These are phyloP conservation scores for Citrus cavaleriei DNA, from an alignment of 345 rosid species.

Conservation along the genomic window DNA sequence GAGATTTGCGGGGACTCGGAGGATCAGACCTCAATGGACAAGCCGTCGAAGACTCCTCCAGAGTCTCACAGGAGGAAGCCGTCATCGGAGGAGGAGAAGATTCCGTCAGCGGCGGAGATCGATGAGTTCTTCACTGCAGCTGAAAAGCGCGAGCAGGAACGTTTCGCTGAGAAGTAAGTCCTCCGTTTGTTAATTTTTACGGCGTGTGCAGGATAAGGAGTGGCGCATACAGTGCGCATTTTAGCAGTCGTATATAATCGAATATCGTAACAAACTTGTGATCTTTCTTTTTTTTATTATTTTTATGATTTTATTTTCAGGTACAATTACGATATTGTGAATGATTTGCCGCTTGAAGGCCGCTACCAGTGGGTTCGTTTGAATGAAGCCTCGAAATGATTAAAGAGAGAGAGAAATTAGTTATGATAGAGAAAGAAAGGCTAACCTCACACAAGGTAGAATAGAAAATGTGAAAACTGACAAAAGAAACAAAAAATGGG, in stretches of 20 bases:
- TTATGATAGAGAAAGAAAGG: background rate
- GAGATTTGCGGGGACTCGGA: constrained; percentile 15
- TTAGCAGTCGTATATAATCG: constrained; percentile 9
- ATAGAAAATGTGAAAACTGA: constrained; percentile 8
- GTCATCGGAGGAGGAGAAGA: constrained; percentile 5
- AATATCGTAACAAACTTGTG: constrained; percentile 36
- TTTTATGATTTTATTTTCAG: constrained; percentile 4
- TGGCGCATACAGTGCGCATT: constrained; percentile 8
- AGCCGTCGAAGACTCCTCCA: background rate
- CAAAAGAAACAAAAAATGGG: constrained; percentile 2
- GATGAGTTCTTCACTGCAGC: constrained; percentile 50
- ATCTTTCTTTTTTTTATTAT: background rate
- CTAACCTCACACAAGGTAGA: constrained; percentile 18
- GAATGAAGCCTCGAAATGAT: constrained; percentile 36
- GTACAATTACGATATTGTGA: constrained; percentile 50
- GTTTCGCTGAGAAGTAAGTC: constrained; percentile 50
- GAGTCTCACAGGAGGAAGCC: background rate
- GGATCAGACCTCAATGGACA: constrained; percentile 19
- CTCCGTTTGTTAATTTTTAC: background rate
- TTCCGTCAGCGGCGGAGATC: constrained; percentile 43
- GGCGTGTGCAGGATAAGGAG: constrained; percentile 34
- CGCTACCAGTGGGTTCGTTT: constrained; percentile 50
- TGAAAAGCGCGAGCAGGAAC: constrained; percentile 45
- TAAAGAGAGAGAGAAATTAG: background rate
- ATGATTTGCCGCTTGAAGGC: constrained; percentile 48